Percentiles rank a stretch among this genome's conserved stretches.
Conservation (phyloP, 345 rosid species). For the Melastoma malabathricum region DNA sequence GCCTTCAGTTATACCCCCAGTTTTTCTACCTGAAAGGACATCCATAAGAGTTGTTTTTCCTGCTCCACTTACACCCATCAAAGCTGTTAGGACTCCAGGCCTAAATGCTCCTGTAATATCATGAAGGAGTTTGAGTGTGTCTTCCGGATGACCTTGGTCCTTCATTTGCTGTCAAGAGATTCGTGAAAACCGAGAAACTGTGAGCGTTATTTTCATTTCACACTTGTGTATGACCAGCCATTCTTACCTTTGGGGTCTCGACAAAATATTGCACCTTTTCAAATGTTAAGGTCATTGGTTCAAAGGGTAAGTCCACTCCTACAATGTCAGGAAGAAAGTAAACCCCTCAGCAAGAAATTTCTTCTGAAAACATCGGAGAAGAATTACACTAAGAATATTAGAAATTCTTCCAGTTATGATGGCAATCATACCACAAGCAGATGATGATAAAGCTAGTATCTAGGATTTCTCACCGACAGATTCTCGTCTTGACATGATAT, state of each 20-base stretch:
- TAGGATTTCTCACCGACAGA: conserved; percentile 13
- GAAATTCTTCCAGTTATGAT: no score
- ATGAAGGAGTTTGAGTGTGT: conserved; percentile 42
- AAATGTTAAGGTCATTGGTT: conserved; percentile 21
- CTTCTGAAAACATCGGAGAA: no score
- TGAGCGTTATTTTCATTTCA: neutral
- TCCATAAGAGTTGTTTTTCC: conserved; percentile 67
- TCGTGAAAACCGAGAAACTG: neutral
- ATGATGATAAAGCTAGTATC: no score
- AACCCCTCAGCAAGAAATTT: neutral
- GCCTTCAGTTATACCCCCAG: conserved; percentile 35
- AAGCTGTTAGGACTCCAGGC: conserved; percentile 52
- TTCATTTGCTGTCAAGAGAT: conserved; percentile 30
- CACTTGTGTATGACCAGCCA: neutral
- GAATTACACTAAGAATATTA: no score
- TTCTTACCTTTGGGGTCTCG: conserved; percentile 19
- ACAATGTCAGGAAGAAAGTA: conserved; percentile 4
- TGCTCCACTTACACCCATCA: conserved; percentile 67
- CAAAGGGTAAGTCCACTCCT: conserved; percentile 22
- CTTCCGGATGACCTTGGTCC: conserved; percentile 19
- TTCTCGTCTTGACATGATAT: conserved; percentile 7
- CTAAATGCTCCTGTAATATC: conserved; percentile 41
- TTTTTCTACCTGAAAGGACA: conserved; percentile 59
- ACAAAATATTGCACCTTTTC: conserved; percentile 18
- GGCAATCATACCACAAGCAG: no score